Evolutionary conservation across 306 rosid genomes (phyloP), one percentile per base, ranked within the genome.

Genomic region (Adenanthera pavonina): DNA sequence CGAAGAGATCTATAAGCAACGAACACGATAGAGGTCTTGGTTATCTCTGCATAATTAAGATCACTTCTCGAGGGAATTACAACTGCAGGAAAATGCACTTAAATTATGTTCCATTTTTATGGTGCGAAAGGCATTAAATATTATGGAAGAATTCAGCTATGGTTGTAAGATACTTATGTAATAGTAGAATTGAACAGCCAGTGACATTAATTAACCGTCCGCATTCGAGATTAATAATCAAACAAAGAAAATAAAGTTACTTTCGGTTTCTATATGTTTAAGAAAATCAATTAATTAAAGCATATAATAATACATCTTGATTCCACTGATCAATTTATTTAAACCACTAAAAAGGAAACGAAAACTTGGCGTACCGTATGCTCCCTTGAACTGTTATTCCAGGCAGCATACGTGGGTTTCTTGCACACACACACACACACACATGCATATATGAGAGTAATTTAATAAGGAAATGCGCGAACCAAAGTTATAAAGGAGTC

Each of bases 1-100:
- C 77, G 48, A 82, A 69, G 43, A 76, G 69, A 59, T 40, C n/a
- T n/a, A 83, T 83, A 73, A 64, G 74, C 54, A 68, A 56, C 59
- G 12, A 56, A 41, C 60, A 40, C 53, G 16, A 0, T 14, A 47
- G 64, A 76, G 43, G 46, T 47, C 80, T 56, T 11, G 49, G 69
- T 54, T 53, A 52, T 78, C 52, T 54, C 20, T n/a, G 8, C 36
- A 36, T 62, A 25, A 25, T 25, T 25, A 14, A 11, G 54, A 43
- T 60, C 35, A 49, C 16, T 25, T 57, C 64, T 20, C 35, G 5
- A 9, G 11, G 51, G 74, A 83, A 77, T 40, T 35, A 72, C 74
- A 30, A 40, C 15, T n/a, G n/a, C n/a, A 51, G 47, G 46, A 47
- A 67, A 77, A 66, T 13, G 54, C 17, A 57, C 44, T 72, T 71